Percentiles rank a stretch among this genome's conserved stretches.
These are phyloP conservation scores for Sporothrix phasma DNA, from an alignment of 2,329 filamentous ascomycete genomes.

Conservation along the genomic window DNA sequence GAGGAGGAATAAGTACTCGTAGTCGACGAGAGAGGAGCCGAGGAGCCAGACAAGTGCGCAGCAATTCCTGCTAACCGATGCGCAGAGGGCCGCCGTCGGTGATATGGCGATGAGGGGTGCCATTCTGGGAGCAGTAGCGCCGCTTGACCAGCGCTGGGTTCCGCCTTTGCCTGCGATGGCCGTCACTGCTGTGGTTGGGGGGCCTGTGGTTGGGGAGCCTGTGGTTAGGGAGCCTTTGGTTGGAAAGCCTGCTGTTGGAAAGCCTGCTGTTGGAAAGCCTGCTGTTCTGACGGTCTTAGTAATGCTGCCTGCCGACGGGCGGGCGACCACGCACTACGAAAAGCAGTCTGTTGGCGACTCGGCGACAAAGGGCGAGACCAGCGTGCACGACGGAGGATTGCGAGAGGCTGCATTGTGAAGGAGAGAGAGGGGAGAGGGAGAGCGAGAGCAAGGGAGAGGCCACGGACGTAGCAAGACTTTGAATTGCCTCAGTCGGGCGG, in stretches of 20 bases:
- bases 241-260: neutral
- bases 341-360: neutral
- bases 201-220: too few species aligned
- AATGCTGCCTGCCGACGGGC: slow-evolving; percentile 15
- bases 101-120: slow-evolving; percentile 13
- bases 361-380: neutral
- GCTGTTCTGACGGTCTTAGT: slow-evolving; percentile 14
- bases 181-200: too few species aligned
- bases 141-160: neutral
- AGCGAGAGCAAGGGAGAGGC: neutral
- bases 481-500: neutral
- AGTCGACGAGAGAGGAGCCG: slow-evolving; percentile 15
- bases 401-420: slow-evolving; percentile 11
- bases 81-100: slow-evolving; percentile 19
- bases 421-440: neutral
- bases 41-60: slow-evolving; percentile 22
- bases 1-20: slow-evolving; percentile 9
- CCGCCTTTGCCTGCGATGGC: neutral
- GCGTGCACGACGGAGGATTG: neutral
- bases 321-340: slow-evolving; percentile 10
- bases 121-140: neutral
- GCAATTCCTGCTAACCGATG: slow-evolving; percentile 25
- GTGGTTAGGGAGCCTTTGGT: too few species aligned
- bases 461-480: neutral
- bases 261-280: neutral